Base-by-base conservation (phyloP, 192 early-diverging fungal species). In the Podila epigama region DNA sequence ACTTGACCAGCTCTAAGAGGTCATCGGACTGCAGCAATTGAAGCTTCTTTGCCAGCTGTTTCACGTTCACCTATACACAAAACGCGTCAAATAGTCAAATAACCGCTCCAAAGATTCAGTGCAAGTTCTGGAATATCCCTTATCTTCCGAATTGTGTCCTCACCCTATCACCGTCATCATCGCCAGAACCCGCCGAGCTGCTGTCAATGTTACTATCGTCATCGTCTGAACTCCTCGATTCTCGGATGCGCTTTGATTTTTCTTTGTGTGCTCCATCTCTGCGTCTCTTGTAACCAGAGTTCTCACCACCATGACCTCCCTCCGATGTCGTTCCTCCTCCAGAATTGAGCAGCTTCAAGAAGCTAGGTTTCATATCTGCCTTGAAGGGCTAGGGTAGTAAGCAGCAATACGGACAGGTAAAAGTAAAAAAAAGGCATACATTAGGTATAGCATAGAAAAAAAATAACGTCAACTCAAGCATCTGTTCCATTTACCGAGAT, bases 21-120 rank as follows among this genome's bases (percentile, higher is more conserved):
- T 83, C 77, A 33, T 83, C 77, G 0, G 67, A 54, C 20, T 79
- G 69, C 15, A 83, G 65, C 28, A 68, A 34, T 22, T 79, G 72
- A 15, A 83, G 72, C 44, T 79, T 83, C 32, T 70, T 75, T n/a
- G 77, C 81, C 10, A 83, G 66, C 2, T 63, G 66, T 10, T 79
- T 48, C 4, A 48, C 44, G 60, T 33, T 71, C 68, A 66, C 73
- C 62, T 11, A 79, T 58, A 68, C 75, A 54, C 3, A 10, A 31
- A 35, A 51, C 28, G 27, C 4, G 11, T 42, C 10, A 58, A 39
- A 50, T 3, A 25, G 15, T 15, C n/a, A 66, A 48, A 51, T 13
- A 35, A 20, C n/a, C 44, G 4, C 11, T 50, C 34, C 36, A 54
- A 31, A 51, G 20, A 35, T n/a, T n/a, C n/a, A n/a, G n/a, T n/a